Evolutionary conservation across 2,329 filamentous ascomycete species (phyloP).

Genomic region (Penicillium thymicola): DNA sequence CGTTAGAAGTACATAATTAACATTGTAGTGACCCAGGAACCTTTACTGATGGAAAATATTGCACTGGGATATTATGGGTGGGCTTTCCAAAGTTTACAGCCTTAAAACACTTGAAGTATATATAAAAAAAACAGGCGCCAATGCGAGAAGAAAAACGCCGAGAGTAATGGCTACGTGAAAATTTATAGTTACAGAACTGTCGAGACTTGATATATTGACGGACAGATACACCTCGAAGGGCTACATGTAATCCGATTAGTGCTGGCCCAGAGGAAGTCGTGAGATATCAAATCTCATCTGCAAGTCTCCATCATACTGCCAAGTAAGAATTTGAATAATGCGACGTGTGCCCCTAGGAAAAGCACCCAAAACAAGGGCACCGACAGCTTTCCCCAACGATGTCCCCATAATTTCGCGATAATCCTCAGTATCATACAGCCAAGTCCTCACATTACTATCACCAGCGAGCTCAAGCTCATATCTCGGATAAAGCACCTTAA

Average conservation of each 20-base stretch:
- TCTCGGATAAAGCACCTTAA: not conserved
- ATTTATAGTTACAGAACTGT: not conserved
- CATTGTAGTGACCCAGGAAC: not conserved
- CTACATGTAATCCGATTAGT: not conserved
- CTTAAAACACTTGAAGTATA: not conserved
- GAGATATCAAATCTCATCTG: not conserved
- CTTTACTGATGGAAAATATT: not conserved
- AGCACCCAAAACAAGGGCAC: not conserved
- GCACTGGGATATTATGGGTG: too few species aligned
- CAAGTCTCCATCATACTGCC: not conserved
- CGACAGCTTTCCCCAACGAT: not conserved
- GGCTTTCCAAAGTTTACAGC: not conserved
- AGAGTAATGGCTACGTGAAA: not conserved
- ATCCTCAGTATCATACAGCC: not conserved
- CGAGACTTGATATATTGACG: not conserved
- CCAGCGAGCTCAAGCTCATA: not conserved
- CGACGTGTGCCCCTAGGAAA: not conserved
- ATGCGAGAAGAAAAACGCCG: not conserved
- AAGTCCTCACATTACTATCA: not conserved
- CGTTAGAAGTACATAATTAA: not conserved
- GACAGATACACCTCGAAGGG: not conserved
- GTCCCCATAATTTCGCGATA: not conserved
- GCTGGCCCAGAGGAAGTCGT: not conserved
- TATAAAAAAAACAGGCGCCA: not conserved
- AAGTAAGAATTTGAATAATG: not conserved